phyloP scores from a whole-genome alignment of 192 early-diverging fungal species.

The Backusella liffmaniae region DNA sequence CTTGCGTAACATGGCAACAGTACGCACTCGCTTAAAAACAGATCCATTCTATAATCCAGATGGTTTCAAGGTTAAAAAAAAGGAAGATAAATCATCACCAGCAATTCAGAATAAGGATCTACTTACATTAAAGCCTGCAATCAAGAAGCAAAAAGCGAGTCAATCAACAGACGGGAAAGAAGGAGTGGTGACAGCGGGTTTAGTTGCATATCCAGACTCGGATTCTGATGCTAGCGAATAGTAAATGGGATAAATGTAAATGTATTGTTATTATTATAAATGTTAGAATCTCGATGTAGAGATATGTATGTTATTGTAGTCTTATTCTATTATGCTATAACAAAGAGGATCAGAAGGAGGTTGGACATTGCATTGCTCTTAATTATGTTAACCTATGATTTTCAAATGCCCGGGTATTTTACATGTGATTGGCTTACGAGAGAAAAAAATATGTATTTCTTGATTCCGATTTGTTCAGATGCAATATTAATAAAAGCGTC shows the following conservation, averaged over 20 bases:
- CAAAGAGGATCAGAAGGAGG: not conserved
- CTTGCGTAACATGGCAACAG: constrained; percentile 14
- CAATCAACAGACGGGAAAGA: not conserved
- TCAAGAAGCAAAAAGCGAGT: not conserved
- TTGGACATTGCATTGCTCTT: not conserved
- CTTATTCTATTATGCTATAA: not conserved
- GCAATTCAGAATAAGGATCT: not conserved
- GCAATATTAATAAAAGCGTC: not conserved
- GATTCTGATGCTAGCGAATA: constrained; percentile 6
- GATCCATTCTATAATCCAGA: constrained; percentile 41
- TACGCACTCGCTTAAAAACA: constrained; percentile 41
- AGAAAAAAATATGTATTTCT: not conserved
- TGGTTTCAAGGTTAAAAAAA: not conserved
- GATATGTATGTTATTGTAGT: not conserved
- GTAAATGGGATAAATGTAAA: not conserved
- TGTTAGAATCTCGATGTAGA: not conserved
- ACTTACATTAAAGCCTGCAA: not conserved
- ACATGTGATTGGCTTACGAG: not conserved
- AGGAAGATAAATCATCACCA: not conserved
- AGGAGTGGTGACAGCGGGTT: not conserved
- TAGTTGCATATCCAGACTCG: constrained; percentile 8
- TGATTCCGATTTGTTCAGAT: constrained; percentile 3
- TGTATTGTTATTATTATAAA: not conserved
- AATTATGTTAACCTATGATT: not conserved
- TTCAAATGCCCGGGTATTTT: not conserved